These are phyloP conservation scores for Arthroderma uncinatum DNA, from an alignment of 2,329 filamentous ascomycete species.

Conservation along the genomic window DNA sequence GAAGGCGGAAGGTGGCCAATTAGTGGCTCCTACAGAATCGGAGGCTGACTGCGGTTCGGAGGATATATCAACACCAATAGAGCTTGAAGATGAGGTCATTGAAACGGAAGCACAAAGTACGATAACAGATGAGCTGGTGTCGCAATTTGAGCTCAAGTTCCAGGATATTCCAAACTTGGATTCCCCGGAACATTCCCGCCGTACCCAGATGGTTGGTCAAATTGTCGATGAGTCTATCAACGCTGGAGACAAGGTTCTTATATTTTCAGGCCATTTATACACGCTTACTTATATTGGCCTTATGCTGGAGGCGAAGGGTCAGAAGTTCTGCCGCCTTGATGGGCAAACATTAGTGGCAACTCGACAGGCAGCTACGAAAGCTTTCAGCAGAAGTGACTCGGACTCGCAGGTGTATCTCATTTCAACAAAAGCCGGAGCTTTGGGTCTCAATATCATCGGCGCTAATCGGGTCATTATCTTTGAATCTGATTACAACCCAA, in stretches of 20 bases:
- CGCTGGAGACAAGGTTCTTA: conserved; percentile 59
- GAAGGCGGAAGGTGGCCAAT: background rate
- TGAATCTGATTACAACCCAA: conserved; percentile 71
- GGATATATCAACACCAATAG: conserved; percentile 1
- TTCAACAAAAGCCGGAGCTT: conserved; percentile 69
- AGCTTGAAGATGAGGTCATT: background rate
- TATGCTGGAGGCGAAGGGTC: conserved; percentile 41
- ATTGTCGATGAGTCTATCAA: conserved; percentile 57
- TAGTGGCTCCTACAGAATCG: conserved; percentile 10
- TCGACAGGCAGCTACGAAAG: conserved; percentile 54
- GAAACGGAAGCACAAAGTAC: background rate
- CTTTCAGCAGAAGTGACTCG: conserved; percentile 51
- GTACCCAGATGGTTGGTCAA: conserved; percentile 53
- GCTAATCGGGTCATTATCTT: conserved; percentile 82
- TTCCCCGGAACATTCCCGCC: conserved; percentile 50
- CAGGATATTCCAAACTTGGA: conserved; percentile 23
- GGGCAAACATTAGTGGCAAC: conserved; percentile 47
- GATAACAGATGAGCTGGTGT: conserved; percentile 9
- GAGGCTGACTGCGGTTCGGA: conserved; percentile 7
- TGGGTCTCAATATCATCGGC: conserved; percentile 71
- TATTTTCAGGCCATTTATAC: conserved; percentile 65
- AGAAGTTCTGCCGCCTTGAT: conserved; percentile 52
- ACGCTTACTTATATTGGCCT: conserved; percentile 59
- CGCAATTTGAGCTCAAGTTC: conserved; percentile 21
- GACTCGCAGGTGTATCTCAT: conserved; percentile 58